Percentiles rank a stretch among this genome's conserved stretches.
phyloP scores from a whole-genome alignment of 805 yeast species.

The Maudiozyma saulgeensis region DNA sequence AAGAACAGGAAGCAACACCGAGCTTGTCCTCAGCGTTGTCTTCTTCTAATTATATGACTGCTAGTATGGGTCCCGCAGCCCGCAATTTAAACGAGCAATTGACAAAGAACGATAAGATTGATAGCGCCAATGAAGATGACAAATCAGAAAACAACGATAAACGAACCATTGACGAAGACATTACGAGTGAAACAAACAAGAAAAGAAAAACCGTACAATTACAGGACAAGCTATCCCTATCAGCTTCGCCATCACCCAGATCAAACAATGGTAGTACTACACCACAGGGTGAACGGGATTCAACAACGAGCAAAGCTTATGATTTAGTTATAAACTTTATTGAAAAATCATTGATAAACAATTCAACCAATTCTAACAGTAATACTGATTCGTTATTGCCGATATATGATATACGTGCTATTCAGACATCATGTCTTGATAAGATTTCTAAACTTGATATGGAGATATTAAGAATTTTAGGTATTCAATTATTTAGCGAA shows the following conservation, averaged over 20 bases:
- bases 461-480: slow-evolving; percentile 38
- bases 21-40: not conserved
- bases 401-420: slow-evolving; percentile 36
- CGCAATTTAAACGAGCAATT: not conserved
- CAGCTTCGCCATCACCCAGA: too few relatives aligned
- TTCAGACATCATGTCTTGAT: slow-evolving; percentile 51
- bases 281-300: too few relatives aligned
- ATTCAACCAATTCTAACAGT: not conserved
- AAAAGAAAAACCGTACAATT: not conserved
- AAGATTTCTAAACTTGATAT: slow-evolving; percentile 37
- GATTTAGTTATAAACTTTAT: not conserved
- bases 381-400: not conserved
- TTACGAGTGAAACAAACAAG: not conserved
- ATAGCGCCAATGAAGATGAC: not conserved
- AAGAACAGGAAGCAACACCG: too few relatives aligned
- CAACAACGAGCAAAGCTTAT: not conserved
- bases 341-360: not conserved
- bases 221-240: too few relatives aligned
- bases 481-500: slow-evolving; percentile 41
- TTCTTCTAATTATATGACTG: not conserved
- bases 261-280: too few relatives aligned
- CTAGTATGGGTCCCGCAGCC: not conserved
- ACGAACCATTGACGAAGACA: not conserved
- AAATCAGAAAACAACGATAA: not conserved
- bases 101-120: not conserved